Evolutionary conservation across 768 basidiomycete genomes (phyloP).

Genomic region (Lyophyllum atratum): DNA sequence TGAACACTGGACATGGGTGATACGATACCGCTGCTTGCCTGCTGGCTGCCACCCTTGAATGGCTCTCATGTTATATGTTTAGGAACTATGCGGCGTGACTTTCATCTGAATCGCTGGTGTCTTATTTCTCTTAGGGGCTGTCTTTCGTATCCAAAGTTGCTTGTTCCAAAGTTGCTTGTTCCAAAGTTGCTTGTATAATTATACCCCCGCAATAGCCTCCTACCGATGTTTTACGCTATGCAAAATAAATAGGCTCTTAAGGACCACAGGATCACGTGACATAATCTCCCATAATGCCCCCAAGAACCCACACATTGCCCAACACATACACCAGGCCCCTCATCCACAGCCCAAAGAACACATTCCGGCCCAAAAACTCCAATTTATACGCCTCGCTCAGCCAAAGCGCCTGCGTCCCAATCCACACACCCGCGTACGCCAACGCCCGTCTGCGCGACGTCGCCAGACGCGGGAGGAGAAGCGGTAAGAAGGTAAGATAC

Average conservation of each 20-base stretch:
- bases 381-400: slow-evolving; percentile 87
- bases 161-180: too few species aligned
- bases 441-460: slow-evolving; percentile 47
- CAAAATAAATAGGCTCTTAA: too few species aligned
- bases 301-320: slow-evolving; percentile 82
- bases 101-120: too few species aligned
- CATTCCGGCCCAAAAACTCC: slow-evolving; percentile 81
- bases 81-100: too few species aligned
- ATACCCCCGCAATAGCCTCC: too few species aligned
- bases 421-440: slow-evolving; percentile 62
- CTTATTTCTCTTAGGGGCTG: too few species aligned
- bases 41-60: too few species aligned
- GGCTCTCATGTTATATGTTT: background rate
- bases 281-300: slow-evolving; percentile 51
- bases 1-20: background rate
- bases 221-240: too few species aligned
- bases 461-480: slow-evolving; percentile 68
- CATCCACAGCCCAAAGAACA: slow-evolving; percentile 78
- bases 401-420: slow-evolving; percentile 83
- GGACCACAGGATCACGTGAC: background rate
- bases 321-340: slow-evolving; percentile 73
- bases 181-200: too few species aligned
- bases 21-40: slow-evolving; percentile 2
- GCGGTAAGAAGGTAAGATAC: slow-evolving; percentile 89
- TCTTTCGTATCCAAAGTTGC: too few species aligned